A percentile compares a stretch with the other conserved stretches of the same genome.
phyloP scores from a whole-genome alignment of 805 yeast species.

The Yamadazyma sp. region DNA sequence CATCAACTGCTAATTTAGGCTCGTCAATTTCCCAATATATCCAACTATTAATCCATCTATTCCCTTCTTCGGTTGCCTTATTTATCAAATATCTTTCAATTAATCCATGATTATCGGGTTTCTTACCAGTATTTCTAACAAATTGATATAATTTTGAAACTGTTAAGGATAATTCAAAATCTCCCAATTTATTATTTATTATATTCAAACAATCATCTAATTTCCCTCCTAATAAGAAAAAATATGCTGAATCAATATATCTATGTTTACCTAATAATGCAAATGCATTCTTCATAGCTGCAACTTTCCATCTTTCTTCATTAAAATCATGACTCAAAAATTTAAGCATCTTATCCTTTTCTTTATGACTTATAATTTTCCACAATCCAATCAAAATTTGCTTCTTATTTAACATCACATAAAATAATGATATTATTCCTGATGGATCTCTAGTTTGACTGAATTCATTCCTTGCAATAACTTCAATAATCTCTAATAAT shows the following conservation, averaged over 20 bases:
- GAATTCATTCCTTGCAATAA: constrained; percentile 71
- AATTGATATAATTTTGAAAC: constrained; percentile 69
- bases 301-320: constrained; percentile 75
- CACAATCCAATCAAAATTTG: constrained; percentile 76
- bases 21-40: constrained; percentile 61
- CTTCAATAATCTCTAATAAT: constrained; percentile 50
- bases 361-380: constrained; percentile 77
- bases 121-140: constrained; percentile 4
- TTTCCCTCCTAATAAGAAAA: constrained; percentile 76
- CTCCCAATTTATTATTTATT: constrained; percentile 61
- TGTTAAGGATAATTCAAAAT: constrained; percentile 72
- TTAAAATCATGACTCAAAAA: constrained; percentile 76
- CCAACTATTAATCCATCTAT: constrained; percentile 83
- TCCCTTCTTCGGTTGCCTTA: constrained; percentile 55
- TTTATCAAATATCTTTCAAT: constrained; percentile 54
- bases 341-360: constrained; percentile 75
- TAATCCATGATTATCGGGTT: constrained; percentile 32
- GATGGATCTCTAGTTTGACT: constrained; percentile 63
- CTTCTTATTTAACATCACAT: constrained; percentile 74
- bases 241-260: constrained; percentile 81
- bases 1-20: constrained; percentile 51
- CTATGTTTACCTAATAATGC: constrained; percentile 88
- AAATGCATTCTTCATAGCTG: constrained; percentile 90
- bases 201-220: constrained; percentile 77
- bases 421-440: constrained; percentile 66